Conservation (phyloP, 192 early-diverging fungal species). For the Hyaloraphidium curvatum region DNA sequence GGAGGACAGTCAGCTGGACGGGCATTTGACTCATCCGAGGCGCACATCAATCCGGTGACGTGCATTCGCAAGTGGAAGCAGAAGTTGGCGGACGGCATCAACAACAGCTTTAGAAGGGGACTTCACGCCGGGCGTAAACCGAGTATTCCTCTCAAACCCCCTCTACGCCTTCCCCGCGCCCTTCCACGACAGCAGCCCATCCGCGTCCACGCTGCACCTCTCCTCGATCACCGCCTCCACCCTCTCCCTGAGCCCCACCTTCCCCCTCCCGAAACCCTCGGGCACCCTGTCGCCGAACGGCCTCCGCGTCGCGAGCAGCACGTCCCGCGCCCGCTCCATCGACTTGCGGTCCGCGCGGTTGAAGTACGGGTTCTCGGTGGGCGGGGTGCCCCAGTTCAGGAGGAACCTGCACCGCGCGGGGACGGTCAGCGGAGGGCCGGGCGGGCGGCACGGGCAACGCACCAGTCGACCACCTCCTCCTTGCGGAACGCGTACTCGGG, state of each 20-base stretch:
- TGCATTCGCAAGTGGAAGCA: too few species aligned
- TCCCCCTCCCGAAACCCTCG: conserved; percentile 2
- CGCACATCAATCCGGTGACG: too few species aligned
- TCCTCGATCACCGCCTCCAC: not conserved
- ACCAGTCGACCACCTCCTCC: conserved; percentile 36
- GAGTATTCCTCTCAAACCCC: too few species aligned
- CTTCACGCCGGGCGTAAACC: too few species aligned
- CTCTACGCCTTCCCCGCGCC: not conserved
- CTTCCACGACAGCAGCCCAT: too few species aligned
- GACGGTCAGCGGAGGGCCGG: not conserved
- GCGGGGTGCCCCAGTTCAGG: not conserved
- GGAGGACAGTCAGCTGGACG: too few species aligned
- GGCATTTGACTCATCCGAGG: too few species aligned
- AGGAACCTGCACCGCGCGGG: not conserved
- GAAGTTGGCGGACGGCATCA: too few species aligned
- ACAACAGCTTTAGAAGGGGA: too few species aligned
- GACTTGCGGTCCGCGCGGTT: not conserved
- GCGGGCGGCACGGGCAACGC: not conserved
- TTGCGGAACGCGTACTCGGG: conserved; percentile 32
- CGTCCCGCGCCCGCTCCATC: not conserved
- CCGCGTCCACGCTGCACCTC: not conserved
- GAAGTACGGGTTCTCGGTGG: not conserved
- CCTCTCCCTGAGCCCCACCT: not conserved
- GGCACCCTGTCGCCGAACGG: too few species aligned
- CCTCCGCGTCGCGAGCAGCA: not conserved